Conservation (phyloP, 2,329 filamentous ascomycete species). For the Acarospora socialis region DNA sequence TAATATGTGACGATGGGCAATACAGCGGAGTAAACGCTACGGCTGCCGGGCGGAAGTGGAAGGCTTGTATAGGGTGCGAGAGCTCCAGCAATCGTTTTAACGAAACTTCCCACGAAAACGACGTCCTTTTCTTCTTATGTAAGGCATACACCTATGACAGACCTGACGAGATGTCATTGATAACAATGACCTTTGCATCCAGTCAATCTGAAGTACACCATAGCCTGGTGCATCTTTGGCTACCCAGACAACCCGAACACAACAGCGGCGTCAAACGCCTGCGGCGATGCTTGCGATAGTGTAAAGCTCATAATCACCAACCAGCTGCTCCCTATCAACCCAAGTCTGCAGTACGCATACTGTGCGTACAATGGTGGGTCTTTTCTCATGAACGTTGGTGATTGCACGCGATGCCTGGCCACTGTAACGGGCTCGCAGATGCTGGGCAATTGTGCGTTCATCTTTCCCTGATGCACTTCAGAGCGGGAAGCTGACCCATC, state of each 20-base stretch:
- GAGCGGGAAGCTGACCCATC: too few relatives aligned
- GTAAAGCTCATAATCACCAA: background rate
- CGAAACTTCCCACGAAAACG: background rate
- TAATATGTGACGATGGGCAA: background rate
- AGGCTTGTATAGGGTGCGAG: background rate
- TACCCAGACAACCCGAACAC: background rate
- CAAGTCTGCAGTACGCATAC: background rate
- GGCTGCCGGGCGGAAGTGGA: background rate
- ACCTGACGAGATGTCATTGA: background rate
- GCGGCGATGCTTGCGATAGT: background rate
- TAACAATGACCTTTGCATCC: too few relatives aligned
- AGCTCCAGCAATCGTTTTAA: background rate
- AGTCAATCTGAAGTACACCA: slow-evolving; percentile 1
- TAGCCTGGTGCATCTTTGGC: background rate
- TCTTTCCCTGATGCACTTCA: too few relatives aligned
- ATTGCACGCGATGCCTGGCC: background rate
- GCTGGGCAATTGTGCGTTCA: background rate
- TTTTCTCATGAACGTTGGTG: background rate
- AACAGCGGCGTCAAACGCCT: background rate
- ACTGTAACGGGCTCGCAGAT: background rate
- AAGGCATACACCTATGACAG: background rate
- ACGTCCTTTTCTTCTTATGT: background rate
- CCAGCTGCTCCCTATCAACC: background rate
- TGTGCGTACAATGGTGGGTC: background rate
- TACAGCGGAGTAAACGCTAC: background rate